Percentiles rank a stretch among this genome's conserved stretches.
These are phyloP conservation scores for Komagataella mondaviorum DNA, from an alignment of 805 yeast genomes.

Conservation along the genomic window DNA sequence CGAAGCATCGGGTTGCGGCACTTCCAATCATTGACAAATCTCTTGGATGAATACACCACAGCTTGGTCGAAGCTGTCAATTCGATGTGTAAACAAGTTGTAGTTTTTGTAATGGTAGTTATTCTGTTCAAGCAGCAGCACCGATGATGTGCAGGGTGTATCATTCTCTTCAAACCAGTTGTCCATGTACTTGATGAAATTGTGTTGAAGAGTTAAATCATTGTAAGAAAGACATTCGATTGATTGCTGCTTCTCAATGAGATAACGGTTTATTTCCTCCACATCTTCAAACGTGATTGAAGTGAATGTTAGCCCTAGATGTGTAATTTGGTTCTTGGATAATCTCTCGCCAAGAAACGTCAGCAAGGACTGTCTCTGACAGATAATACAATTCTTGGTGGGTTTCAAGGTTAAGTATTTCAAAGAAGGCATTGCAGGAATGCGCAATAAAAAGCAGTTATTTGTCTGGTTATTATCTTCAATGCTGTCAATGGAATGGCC, in stretches of 20 bases:
- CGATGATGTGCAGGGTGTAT: not conserved
- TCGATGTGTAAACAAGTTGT: constrained; percentile 5
- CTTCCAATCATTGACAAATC: not conserved
- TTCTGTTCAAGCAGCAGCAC: not conserved
- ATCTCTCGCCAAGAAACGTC: constrained; percentile 3
- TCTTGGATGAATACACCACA: constrained; percentile 5
- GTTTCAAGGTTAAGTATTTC: constrained; percentile 9
- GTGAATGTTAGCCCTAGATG: not conserved
- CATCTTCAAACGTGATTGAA: not conserved
- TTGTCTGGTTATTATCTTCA: not conserved
- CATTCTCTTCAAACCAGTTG: constrained; percentile 1
- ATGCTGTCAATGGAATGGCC: constrained; percentile 5
- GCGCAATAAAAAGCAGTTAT: constrained; percentile 4
- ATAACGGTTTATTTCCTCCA: not conserved
- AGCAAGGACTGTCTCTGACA: constrained; percentile 12
- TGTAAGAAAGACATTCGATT: not conserved
- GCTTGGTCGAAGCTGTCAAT: constrained; percentile 5
- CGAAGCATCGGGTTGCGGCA: constrained; percentile 7
- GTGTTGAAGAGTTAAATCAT: not conserved
- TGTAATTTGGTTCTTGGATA: not conserved
- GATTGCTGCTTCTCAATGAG: not conserved
- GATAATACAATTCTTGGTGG: constrained; percentile 13
- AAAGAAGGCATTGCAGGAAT: constrained; percentile 10
- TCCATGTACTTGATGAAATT: not conserved
- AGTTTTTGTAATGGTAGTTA: not conserved